These are phyloP conservation scores for Kwoniella sp. DNA, from an alignment of 768 basidiomycete species.

Conservation along the genomic window DNA sequence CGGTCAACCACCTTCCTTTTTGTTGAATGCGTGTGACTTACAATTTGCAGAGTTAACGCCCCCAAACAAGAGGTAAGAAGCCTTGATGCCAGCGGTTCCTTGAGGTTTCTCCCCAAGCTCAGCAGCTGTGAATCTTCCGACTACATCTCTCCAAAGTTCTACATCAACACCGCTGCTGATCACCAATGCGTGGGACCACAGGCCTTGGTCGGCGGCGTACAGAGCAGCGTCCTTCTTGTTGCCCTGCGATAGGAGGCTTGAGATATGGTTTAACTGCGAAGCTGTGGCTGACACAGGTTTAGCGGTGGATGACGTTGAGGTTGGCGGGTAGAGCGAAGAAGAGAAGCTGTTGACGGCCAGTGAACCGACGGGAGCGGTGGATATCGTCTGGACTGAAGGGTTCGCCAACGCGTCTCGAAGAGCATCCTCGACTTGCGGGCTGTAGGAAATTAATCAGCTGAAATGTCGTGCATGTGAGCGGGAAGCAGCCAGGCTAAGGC, in stretches of 20 bases:
- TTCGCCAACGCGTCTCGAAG: conserved; percentile 66
- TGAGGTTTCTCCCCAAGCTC: conserved; percentile 64
- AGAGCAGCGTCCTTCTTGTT: conserved; percentile 83
- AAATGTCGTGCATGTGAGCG: too few relatives aligned
- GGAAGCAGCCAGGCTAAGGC: too few relatives aligned
- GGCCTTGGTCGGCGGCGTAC: conserved; percentile 79
- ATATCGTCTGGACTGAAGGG: conserved; percentile 19
- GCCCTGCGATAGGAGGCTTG: conserved; percentile 71
- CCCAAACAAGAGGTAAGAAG: conserved; percentile 75
- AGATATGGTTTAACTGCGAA: conserved; percentile 36
- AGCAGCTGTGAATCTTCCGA: conserved; percentile 75
- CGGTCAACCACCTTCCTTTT: conserved; percentile 15
- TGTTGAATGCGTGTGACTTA: conserved; percentile 56
- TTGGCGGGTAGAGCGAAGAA: conserved; percentile 21
- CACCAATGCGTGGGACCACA: conserved; percentile 96
- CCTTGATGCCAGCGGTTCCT: conserved; percentile 59
- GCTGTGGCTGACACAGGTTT: conserved; percentile 19
- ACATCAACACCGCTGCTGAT: conserved; percentile 91
- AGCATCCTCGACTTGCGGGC: conserved; percentile 70
- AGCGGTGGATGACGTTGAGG: conserved; percentile 9
- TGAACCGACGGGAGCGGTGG: conserved; percentile 13
- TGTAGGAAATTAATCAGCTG: conserved; percentile 41
- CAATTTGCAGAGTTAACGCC: conserved; percentile 73
- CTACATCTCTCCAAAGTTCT: conserved; percentile 89
- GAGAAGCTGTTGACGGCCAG: conserved; percentile 9